Base-by-base conservation (phyloP, 257 asterid genomes). In the Solanum gracilifrons region DNA sequence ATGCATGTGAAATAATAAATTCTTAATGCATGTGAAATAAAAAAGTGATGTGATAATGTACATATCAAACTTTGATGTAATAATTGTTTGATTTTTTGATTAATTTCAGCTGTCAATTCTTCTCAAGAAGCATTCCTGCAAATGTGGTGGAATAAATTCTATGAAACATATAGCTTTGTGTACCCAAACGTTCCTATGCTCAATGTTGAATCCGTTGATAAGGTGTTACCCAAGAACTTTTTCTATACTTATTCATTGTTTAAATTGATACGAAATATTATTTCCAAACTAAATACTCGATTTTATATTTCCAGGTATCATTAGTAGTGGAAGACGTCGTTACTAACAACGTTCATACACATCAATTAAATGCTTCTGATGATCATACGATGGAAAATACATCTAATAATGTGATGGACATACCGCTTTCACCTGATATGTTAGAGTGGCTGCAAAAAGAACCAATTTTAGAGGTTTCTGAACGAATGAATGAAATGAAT, bases 111-210 rank as follows among this genome's bases (percentile, higher is more conserved):
- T 21, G 18, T 87, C 13, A 32, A 87, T 87, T 37, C 88, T 41
- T 21, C 62, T 8, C 13, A 7, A 6, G 89, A 91, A 46, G 92
- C 92, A n/a, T 89, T 91, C 71, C 41, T 89, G 4, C 36, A 68
- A 4, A 90, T 62, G 32, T 91, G 89, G 92, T 91, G 91, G 90
- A 43, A 72, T 41, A 9, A 88, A 36, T 91, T 91, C 58, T 88
- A 89, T 85, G 87, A 85, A 32, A 46, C 29, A 8, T 89, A 27
- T 86, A 37, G 6, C 9, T 20, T 86, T 88, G 27, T 7, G 35
- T 13, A 7, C 68, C 25, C 62, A 9, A 31, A 86, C 51, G 27
- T 21, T 82, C 62, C 36, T 16, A 32, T 84, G 46, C n/a, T 39
- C 73, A 32, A n/a, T 9, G 79, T 35, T 12, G 87, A 41, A 84